Base-by-base conservation (phyloP, 768 basidiomycete species). In the Pulveroboletus sp. region DNA sequence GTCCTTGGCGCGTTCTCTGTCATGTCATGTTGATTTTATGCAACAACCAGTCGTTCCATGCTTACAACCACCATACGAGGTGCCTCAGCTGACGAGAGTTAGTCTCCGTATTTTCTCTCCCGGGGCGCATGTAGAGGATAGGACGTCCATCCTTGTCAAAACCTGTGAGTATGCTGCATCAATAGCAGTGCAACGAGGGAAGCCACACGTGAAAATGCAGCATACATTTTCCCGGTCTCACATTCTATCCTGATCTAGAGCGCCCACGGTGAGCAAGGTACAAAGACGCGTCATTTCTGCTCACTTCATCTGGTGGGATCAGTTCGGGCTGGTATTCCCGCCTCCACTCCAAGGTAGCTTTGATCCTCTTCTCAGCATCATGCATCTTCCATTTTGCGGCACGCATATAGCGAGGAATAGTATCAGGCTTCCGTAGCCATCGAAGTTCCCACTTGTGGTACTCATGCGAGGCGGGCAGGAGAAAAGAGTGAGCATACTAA, bases 141-240 rank as follows among this genome's bases (percentile, higher is more conserved):
- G 92, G 91, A n/a, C 92, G 75, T 5, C 89, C 89, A 48, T 92
- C 88, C 44, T 75, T 76, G 68, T 94, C 91, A 56, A 93, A 93
- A 7, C 92, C 91, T 47, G 82, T 89, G 39, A 93, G 68, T 40
- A 93, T 77, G 38, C 90, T 92, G 55, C 6, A 36, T 16, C 27
- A 17, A 31, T 40, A n/a, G n/a, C 30, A 31, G 14, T 31, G 50
- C 22, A 29, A 42, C 37, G 16, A 14, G n/a, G 34, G 14, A 29
- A 37, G 30, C 6, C 39, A 29, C 10, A 16, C 16, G 19, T 51
- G 22, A 30, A 37, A 34, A 35, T 9, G 22, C 24, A 29, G 67
- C 82, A 45, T 57, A 91, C 91, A 94, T 92, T 69, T 94, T 94
- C 14, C 90, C 91, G 0, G 87, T 89, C 68, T 89, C 81, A 43